Conservation (phyloP, 2,329 filamentous ascomycete genomes). For the Diaporthe vexans region DNA sequence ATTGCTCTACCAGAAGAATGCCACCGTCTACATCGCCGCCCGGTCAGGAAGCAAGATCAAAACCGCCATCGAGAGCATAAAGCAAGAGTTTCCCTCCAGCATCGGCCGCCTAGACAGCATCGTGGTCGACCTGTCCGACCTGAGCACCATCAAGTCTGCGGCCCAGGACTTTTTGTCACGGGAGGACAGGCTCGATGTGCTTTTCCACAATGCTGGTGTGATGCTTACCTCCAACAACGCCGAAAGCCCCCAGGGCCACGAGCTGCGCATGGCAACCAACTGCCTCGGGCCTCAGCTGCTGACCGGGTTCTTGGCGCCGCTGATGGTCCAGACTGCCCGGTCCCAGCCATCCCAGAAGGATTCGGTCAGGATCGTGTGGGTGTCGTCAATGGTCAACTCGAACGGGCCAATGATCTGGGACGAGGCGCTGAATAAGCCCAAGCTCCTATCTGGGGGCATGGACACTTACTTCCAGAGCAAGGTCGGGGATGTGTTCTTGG, state of each 20-base stretch:
- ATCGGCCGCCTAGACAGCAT: conserved; percentile 12
- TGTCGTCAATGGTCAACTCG: conserved; percentile 19
- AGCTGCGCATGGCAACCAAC: conserved; percentile 32
- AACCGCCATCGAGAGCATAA: conserved; percentile 19
- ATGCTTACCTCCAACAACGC: conserved; percentile 2
- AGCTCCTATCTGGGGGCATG: conserved; percentile 19
- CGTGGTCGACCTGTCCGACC: conserved; percentile 26
- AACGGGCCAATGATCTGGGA: conserved; percentile 17
- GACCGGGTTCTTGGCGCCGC: conserved; percentile 9
- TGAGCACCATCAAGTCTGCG: background rate
- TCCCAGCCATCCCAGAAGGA: background rate
- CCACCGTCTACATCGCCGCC: conserved; percentile 63
- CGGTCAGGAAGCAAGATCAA: conserved; percentile 46
- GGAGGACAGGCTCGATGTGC: conserved; percentile 26
- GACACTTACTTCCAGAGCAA: conserved; percentile 28
- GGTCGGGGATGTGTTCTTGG: conserved; percentile 25
- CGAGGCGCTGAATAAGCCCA: background rate
- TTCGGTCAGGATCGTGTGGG: conserved; percentile 17
- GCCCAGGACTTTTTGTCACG: background rate
- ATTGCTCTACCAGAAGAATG: conserved; percentile 63
- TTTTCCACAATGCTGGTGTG: conserved; percentile 29
- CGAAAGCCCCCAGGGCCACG: conserved; percentile 12
- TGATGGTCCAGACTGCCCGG: conserved; percentile 3
- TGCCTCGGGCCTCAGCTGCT: conserved; percentile 30
- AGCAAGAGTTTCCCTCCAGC: conserved; percentile 7